Conservation (phyloP, 805 yeast species). For the Metschnikowia proteae region DNA sequence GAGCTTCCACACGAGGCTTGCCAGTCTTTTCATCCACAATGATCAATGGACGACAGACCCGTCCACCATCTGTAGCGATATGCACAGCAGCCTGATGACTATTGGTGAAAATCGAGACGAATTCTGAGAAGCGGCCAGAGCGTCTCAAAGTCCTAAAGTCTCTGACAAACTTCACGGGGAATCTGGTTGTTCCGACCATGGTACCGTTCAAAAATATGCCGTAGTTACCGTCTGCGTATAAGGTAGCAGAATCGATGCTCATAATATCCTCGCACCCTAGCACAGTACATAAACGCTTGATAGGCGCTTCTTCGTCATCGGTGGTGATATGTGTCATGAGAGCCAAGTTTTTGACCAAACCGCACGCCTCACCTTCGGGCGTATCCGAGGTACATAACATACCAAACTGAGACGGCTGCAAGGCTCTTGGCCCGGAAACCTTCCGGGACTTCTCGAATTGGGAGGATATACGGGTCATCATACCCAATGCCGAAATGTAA, state of each 20-base stretch:
- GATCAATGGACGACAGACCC: conserved; percentile 94
- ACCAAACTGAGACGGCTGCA: conserved; percentile 98
- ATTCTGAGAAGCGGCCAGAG: conserved; percentile 79
- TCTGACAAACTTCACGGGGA: conserved; percentile 76
- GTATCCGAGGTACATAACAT: conserved; percentile 99
- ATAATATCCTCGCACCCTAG: conserved; percentile 89
- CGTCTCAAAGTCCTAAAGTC: conserved; percentile 80
- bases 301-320: conserved; percentile 93
- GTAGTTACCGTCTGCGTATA: conserved; percentile 73
- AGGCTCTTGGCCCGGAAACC: conserved; percentile 97
- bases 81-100: conserved; percentile 90
- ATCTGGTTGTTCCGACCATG: conserved; percentile 81
- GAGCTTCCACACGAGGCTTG: conserved; percentile 61
- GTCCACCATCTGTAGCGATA: conserved; percentile 98
- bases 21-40: conserved; percentile 65
- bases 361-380: conserved; percentile 99
- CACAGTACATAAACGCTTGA: conserved; percentile 67
- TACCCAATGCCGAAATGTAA: conserved; percentile 92
- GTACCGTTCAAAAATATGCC: conserved; percentile 95
- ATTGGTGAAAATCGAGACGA: conserved; percentile 86
- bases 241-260: conserved; percentile 73
- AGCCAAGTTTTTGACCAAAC: conserved; percentile 93
- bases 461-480: conserved; percentile 99
- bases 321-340: conserved; percentile 98
- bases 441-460: conserved; percentile 97